phyloP scores from a whole-genome alignment of 257 asterid genomes.

The Nicotiana tomentosiformis region DNA sequence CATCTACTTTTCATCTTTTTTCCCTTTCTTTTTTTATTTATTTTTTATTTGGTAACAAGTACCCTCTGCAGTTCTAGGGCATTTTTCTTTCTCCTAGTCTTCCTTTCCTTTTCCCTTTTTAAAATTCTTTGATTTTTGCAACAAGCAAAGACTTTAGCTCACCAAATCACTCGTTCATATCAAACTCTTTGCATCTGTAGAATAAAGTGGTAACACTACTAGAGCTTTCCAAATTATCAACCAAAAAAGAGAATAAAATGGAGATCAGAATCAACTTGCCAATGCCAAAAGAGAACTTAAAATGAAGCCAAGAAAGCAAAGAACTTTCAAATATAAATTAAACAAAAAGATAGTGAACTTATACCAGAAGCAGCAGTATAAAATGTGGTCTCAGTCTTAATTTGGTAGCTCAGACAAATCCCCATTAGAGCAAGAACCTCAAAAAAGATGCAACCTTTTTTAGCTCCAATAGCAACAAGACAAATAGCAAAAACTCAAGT shows the following conservation, averaged over 20 bases:
- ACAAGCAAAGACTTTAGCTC: neutral
- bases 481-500: slow-evolving; percentile 23
- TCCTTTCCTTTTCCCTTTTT: neutral
- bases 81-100: too few relatives aligned
- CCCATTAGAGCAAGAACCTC: slow-evolving; percentile 50
- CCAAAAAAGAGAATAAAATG: neutral
- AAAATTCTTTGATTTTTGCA: neutral
- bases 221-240: neutral
- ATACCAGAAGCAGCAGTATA: slow-evolving; percentile 54
- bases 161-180: neutral
- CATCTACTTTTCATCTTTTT: too few relatives aligned
- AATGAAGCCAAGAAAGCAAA: too few relatives aligned
- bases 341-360: neutral
- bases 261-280: neutral
- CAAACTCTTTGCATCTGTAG: neutral
- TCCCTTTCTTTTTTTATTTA: too few relatives aligned
- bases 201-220: neutral
- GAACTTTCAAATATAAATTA: neutral
- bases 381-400: slow-evolving; percentile 61
- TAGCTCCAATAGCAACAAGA: slow-evolving; percentile 12
- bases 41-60: too few relatives aligned
- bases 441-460: neutral
- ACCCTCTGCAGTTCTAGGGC: neutral
- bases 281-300: too few relatives aligned
- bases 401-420: slow-evolving; percentile 79